A percentile compares a stretch with the other conserved stretches of the same genome.
Conservation (phyloP, 176 grass and related monocot species). For the Oryza officinalis region DNA sequence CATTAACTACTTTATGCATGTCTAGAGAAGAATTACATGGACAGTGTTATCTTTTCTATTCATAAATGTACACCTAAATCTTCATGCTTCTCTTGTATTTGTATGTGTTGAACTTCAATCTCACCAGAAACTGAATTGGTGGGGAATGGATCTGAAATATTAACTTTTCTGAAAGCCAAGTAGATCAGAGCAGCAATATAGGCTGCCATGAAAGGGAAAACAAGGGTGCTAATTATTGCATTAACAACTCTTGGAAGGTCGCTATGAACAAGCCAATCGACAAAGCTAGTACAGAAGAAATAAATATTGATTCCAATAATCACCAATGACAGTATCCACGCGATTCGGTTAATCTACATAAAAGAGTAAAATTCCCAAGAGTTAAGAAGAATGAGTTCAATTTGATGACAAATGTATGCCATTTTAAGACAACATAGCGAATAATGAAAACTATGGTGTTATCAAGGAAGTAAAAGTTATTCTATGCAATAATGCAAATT, state of each 20-base stretch:
- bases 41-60: neutral
- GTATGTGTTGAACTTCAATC: conserved; percentile 19
- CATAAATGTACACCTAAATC: conserved; percentile 7
- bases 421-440: neutral
- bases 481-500: neutral
- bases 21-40: conserved; percentile 6
- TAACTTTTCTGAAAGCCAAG: conserved; percentile 58
- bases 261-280: conserved; percentile 54
- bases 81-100: conserved; percentile 15
- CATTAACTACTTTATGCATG: neutral
- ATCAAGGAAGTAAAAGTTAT: neutral
- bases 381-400: conserved; percentile 8
- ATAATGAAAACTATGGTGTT: neutral
- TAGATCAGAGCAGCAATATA: conserved; percentile 62
- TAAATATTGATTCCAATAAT: conserved; percentile 71
- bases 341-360: conserved; percentile 57
- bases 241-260: conserved; percentile 49
- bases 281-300: conserved; percentile 63
- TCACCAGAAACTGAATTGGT: conserved; percentile 21
- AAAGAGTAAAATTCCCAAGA: conserved; percentile 13
- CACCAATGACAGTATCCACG: conserved; percentile 57
- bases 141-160: neutral
- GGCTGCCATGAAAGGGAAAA: conserved; percentile 70
- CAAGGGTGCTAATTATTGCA: conserved; percentile 52
- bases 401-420: neutral